Evolutionary conservation across 164 flowering plant genomes (phyloP), one percentile per base, ranked within the genome.

Genomic region (Piper betle): DNA sequence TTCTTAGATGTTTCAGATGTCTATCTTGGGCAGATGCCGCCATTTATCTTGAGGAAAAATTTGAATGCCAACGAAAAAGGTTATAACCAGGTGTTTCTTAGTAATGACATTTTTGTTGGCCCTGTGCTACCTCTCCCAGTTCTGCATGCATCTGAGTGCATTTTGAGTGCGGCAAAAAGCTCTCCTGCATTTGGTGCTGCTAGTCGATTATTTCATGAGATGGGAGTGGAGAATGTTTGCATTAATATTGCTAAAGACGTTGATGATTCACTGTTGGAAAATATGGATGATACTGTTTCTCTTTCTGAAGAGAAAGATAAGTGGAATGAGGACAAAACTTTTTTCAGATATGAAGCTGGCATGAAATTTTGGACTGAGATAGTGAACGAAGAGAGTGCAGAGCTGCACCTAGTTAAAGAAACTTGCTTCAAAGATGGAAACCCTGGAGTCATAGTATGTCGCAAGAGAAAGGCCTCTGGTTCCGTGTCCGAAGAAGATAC

Each of bases 81-180:
- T 81, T 67, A 81, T 10, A 33, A 60, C 13, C 82, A 79, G 57
- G 72, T 66, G 46, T 71, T 38, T 40, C 75, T 43, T 7, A 6
- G 63, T 0, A 43, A 68, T 63, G 70, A 74, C 64, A 62, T 62
- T 39, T 67, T 80, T 61, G 80, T 86, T 13, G 97, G 96, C 62
- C 95, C 97, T 9, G 77, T 77, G 52, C 71, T 86, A 71, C 96
- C 97, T 46, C 84, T 84, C 60, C 84, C 82, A 17, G 37, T 83
- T 59, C 69, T 85, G 19, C 66, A 64, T 15, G 46, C 72, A 43
- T 78, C 83, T 65, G 62, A 62, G 15, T 77, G 73, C 25, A 52
- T 74, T 52, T 61, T 39, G 40, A 58, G 50, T n/a, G 62, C 70
- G n/a, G 42, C 59, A 48, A 67, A 68, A 8, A 58, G 20, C 64